A percentile compares a stretch with the other conserved stretches of the same genome.
These are phyloP conservation scores for Pseudocercospora macadamiae DNA, from an alignment of 2,329 filamentous ascomycete genomes.

Conservation along the genomic window DNA sequence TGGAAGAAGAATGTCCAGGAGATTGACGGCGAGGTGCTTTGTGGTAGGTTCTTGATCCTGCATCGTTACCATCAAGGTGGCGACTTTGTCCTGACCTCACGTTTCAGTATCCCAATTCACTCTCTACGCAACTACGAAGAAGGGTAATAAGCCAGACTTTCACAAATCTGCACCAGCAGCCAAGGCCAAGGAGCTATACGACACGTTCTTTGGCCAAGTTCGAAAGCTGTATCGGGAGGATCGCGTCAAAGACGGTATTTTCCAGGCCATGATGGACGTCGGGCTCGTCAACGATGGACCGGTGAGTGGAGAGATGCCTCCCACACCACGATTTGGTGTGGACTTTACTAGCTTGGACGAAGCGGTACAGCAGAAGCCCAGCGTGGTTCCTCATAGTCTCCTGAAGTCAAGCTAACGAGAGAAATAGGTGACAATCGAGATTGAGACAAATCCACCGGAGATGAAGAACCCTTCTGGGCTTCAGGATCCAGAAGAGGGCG, in stretches of 20 bases:
- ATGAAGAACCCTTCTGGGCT: slow-evolving; percentile 39
- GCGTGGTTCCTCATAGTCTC: slow-evolving; percentile 8
- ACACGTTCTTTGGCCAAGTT: slow-evolving; percentile 79
- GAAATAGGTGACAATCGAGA: slow-evolving; percentile 52
- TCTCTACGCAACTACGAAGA: slow-evolving; percentile 87
- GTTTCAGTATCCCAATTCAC: slow-evolving; percentile 90
- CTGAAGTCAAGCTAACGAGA: slow-evolving; percentile 15
- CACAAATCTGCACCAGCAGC: slow-evolving; percentile 80
- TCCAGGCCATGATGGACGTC: slow-evolving; percentile 99
- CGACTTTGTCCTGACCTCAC: slow-evolving; percentile 15
- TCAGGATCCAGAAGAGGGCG: slow-evolving; percentile 30
- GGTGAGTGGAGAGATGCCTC: slow-evolving; percentile 53
- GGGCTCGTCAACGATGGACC: slow-evolving; percentile 84
- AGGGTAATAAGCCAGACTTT: slow-evolving; percentile 94
- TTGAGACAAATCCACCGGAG: slow-evolving; percentile 52
- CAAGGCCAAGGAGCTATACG: slow-evolving; percentile 76
- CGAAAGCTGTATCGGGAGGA: slow-evolving; percentile 70
- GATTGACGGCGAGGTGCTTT: slow-evolving; percentile 89
- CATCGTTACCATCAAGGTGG: slow-evolving; percentile 10
- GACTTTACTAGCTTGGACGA: slow-evolving; percentile 60
- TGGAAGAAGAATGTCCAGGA: slow-evolving; percentile 92
- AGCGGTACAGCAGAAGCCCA: slow-evolving; percentile 49
- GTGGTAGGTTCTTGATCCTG: slow-evolving; percentile 62
- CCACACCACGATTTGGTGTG: slow-evolving; percentile 36
- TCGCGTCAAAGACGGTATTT: slow-evolving; percentile 90